Percentiles rank a stretch among this genome's conserved stretches.
Evolutionary conservation across 495 filamentous ascomycete species (phyloP).

Genomic region (Lasiosphaeriaceae sp.): DNA sequence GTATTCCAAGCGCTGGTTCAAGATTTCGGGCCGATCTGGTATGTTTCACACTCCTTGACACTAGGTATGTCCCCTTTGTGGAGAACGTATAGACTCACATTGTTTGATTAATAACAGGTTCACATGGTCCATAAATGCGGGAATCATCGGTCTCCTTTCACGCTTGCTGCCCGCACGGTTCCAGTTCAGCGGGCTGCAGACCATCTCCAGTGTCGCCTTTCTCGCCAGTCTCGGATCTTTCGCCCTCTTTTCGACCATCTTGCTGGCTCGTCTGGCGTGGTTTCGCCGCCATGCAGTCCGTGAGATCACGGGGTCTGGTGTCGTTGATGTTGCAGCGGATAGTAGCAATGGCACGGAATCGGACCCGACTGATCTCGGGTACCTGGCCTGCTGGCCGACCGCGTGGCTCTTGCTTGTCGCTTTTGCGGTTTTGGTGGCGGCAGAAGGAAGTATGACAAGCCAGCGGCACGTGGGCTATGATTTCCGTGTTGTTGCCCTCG

Average conservation of each 20-base stretch:
- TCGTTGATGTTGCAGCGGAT: not conserved
- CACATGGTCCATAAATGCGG: conserved; percentile 9
- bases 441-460: not conserved
- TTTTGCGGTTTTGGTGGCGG: conserved; percentile 4
- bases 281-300: not conserved
- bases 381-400: conserved; percentile 4
- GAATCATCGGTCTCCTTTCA: conserved; percentile 9
- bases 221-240: conserved; percentile 8
- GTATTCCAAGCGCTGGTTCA: conserved; percentile 3
- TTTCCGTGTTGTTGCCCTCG: not conserved
- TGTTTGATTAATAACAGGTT: conserved; percentile 5
- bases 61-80: too few species aligned
- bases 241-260: conserved; percentile 2
- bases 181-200: not conserved
- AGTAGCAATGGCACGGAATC: not conserved
- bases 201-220: conserved; percentile 10
- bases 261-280: conserved; percentile 4
- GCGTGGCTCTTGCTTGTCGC: conserved; percentile 7
- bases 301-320: not conserved
- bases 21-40: conserved; percentile 7
- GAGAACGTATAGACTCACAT: not conserved
- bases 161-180: conserved; percentile 3
- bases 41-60: not conserved
- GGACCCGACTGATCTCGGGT: not conserved
- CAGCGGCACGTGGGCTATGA: not conserved